A percentile compares a stretch with the other conserved stretches of the same genome.
phyloP scores from a whole-genome alignment of 768 basidiomycete species.

The Strobilomyces dryophilus region DNA sequence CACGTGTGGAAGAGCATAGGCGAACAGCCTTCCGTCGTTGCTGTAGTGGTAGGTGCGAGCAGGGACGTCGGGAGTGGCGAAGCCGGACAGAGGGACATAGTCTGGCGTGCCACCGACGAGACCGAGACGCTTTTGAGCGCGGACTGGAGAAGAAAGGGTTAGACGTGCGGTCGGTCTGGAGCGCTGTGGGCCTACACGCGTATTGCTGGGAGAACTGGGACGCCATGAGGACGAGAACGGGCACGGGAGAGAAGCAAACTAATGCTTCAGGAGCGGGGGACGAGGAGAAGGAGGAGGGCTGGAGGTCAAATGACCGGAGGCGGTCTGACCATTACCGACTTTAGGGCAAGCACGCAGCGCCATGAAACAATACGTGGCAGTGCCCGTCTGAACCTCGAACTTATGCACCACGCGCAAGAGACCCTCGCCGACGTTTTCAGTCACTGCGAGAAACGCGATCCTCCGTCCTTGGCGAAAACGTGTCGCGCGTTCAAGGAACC shows the following conservation, averaged over 20 bases:
- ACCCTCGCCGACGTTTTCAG: too few species aligned
- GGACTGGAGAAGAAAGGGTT: slow-evolving; percentile 47
- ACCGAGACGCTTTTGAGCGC: slow-evolving; percentile 91
- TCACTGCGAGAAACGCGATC: too few species aligned
- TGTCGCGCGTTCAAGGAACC: too few species aligned
- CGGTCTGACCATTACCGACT: slow-evolving; percentile 2
- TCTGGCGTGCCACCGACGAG: slow-evolving; percentile 79
- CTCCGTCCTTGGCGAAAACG: too few species aligned
- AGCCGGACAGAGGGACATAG: slow-evolving; percentile 62
- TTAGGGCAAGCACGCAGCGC: slow-evolving; percentile 9
- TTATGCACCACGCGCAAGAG: too few species aligned
- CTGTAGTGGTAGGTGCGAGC: slow-evolving; percentile 80
- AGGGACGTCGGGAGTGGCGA: slow-evolving; percentile 62
- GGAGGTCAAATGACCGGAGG: slow-evolving; percentile 11
- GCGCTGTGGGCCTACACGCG: slow-evolving; percentile 58
- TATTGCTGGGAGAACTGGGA: slow-evolving; percentile 78
- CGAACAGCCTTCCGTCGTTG: slow-evolving; percentile 81
- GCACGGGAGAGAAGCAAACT: slow-evolving; percentile 62
- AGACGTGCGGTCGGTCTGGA: slow-evolving; percentile 14
- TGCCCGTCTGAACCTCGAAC: too few species aligned
- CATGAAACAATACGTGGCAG: too few species aligned
- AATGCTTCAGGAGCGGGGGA: slow-evolving; percentile 61
- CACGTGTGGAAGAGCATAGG: slow-evolving; percentile 74
- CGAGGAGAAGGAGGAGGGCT: slow-evolving; percentile 23
- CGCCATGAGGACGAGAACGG: slow-evolving; percentile 52